These are phyloP conservation scores for Candida broadrunensis DNA, from an alignment of 805 yeast genomes.

Conservation along the genomic window DNA sequence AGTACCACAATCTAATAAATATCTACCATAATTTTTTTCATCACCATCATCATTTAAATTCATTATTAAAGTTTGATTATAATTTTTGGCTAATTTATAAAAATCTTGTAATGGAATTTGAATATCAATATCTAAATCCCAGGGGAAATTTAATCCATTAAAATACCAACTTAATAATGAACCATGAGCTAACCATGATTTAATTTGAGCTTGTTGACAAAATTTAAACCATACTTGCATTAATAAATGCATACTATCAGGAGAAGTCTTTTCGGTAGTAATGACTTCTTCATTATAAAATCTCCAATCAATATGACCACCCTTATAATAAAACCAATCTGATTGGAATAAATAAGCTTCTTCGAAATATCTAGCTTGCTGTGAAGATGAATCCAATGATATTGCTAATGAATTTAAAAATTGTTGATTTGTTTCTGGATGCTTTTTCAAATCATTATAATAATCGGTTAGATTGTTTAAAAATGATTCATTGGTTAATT, in stretches of 20 bases:
- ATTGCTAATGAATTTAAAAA: too few relatives aligned
- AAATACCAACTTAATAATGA: conserved; percentile 28
- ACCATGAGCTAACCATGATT: conserved; percentile 27
- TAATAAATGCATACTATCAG: conserved; percentile 19
- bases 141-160: conserved; percentile 28
- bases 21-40: conserved; percentile 14
- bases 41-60: conserved; percentile 20
- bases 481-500: neutral
- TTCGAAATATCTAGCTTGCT: neutral
- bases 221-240: conserved; percentile 24
- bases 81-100: conserved; percentile 16
- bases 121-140: conserved; percentile 26
- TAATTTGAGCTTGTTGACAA: conserved; percentile 18
- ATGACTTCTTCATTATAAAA: conserved; percentile 58
- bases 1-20: conserved; percentile 26
- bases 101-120: conserved; percentile 25
- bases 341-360: neutral
- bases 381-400: neutral
- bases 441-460: neutral
- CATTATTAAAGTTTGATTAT: conserved; percentile 25
- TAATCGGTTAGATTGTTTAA: neutral
- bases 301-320: conserved; percentile 59
- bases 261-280: conserved; percentile 17
- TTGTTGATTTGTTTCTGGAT: neutral
- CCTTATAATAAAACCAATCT: conserved; percentile 31